phyloP scores from a whole-genome alignment of 192 early-diverging fungal genomes.

The Linnemannia zychae region DNA sequence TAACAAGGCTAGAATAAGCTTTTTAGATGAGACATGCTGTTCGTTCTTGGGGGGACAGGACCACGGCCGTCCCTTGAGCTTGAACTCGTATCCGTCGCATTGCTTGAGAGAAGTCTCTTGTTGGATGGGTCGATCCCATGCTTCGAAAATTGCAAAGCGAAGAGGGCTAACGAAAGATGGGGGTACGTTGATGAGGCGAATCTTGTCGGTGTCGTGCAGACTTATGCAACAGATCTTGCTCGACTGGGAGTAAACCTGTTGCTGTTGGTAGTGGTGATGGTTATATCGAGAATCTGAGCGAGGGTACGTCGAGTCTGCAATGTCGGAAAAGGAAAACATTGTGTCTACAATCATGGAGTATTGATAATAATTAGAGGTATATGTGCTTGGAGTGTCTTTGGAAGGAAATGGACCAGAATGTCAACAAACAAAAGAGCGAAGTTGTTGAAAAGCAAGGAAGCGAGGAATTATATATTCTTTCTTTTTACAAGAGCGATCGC shows the following conservation, averaged over 20 bases:
- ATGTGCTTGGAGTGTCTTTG: too few relatives aligned
- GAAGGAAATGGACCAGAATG: too few relatives aligned
- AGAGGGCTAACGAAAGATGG: not conserved
- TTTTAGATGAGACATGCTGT: not conserved
- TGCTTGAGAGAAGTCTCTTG: not conserved
- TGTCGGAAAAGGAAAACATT: too few relatives aligned
- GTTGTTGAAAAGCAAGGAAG: too few relatives aligned
- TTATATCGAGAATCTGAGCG: too few relatives aligned
- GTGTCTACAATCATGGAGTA: too few relatives aligned
- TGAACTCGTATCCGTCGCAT: not conserved
- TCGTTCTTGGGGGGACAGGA: not conserved
- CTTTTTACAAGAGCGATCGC: too few relatives aligned
- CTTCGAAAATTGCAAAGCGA: not conserved
- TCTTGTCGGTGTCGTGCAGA: constrained; percentile 9
- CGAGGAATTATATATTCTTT: too few relatives aligned
- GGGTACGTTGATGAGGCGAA: constrained; percentile 16
- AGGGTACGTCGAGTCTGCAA: too few relatives aligned
- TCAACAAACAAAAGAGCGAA: too few relatives aligned
- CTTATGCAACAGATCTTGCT: not conserved
- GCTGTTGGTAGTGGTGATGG: not conserved
- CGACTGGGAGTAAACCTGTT: not conserved
- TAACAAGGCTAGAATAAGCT: not conserved
- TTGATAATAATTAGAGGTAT: too few relatives aligned
- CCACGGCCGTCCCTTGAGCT: not conserved
- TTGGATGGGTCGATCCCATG: constrained; percentile 16